Base-by-base conservation (phyloP, 495 filamentous ascomycete species). In the Mytilinidion resinicola region DNA sequence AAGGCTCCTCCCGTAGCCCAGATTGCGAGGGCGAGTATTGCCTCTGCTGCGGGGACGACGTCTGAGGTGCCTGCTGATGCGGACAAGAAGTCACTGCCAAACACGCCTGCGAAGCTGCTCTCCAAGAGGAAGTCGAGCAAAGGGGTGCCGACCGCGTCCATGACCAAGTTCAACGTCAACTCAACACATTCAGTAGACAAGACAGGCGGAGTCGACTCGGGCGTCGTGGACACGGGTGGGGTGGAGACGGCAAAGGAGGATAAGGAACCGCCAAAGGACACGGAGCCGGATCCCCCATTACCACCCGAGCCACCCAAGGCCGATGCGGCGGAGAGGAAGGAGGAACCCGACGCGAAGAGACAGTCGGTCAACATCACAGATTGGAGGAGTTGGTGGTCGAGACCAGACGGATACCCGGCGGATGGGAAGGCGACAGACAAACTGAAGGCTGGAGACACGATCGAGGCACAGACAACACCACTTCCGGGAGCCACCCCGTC, bases 341-440 rank as follows among this genome's bases (percentile, higher is more conserved):
- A 48, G 1, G 49, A 59, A n/a, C 41, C 34, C 14, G 56, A 50
- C 12, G 44, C 10, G 21, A 20, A 49, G 34, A 54, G 47, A 6
- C 21, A 48, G 19, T 49, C 46, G 21, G 20, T 25, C 9, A 55
- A 37, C 37, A 56, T 55, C 7, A 65, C 42, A 12, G 55, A 50
- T 1, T 74, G 72, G 72, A 61, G 67, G 15, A 69, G 70, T 15
- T 74, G 72, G 72, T 74, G 72, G 72, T 73, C 70, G 34, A 57
- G 65, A 55, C 72, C 72, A 14, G 72, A 74, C 53, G 70, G 66
- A 1, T 70, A 70, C 53, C 46, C 52, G 9, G 50, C 52, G 11
- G 70, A 70, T n/a, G 51, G 17, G 2, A 56, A 65, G 47, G 48
- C 25, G 12, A 63, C 60, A 44, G 53, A 53, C 12, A 56, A 44